A percentile compares a stretch with the other conserved stretches of the same genome.
These are phyloP conservation scores for Malassezia japonica DNA, from an alignment of 1,284 basidiomycete species.

Conservation along the genomic window DNA sequence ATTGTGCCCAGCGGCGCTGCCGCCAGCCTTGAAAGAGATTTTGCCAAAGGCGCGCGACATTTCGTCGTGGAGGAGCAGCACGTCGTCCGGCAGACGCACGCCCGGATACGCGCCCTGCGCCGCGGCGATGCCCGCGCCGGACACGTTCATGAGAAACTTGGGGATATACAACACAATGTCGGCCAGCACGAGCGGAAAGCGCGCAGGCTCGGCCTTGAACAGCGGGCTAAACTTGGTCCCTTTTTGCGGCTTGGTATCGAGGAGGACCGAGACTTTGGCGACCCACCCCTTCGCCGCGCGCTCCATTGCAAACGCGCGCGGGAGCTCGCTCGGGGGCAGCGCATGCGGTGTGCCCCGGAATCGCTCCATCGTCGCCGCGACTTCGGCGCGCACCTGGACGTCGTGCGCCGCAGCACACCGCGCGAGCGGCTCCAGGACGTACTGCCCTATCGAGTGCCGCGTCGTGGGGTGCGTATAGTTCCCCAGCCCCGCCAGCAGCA, in stretches of 20 bases:
- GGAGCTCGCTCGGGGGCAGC: not conserved
- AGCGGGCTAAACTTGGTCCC: not conserved
- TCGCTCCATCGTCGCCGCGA: not conserved
- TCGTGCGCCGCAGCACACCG: constrained; percentile 2
- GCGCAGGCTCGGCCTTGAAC: not conserved
- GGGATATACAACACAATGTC: constrained; percentile 10
- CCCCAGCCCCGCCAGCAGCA: constrained; percentile 11
- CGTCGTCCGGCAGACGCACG: not conserved
- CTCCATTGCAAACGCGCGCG: not conserved
- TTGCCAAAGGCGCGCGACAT: constrained; percentile 12
- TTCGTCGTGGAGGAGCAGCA: constrained; percentile 16
- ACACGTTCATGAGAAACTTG: constrained; percentile 15
- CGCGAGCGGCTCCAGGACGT: constrained; percentile 1
- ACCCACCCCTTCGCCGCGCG: constrained; percentile 10
- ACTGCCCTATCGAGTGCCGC: constrained; percentile 18
- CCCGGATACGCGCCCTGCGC: not conserved
- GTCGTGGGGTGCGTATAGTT: constrained; percentile 17
- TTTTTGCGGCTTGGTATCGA: constrained; percentile 9
- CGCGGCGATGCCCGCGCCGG: constrained; percentile 4
- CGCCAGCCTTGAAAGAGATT: constrained; percentile 8
- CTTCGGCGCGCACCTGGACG: not conserved
- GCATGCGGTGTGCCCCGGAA: not conserved
- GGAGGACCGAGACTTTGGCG: constrained; percentile 6
- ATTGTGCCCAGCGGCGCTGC: constrained; percentile 17
- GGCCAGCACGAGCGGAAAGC: constrained; percentile 9